Evolutionary conservation across 345 rosid genomes (phyloP).

Genomic region (Boechera retrofracta): DNA sequence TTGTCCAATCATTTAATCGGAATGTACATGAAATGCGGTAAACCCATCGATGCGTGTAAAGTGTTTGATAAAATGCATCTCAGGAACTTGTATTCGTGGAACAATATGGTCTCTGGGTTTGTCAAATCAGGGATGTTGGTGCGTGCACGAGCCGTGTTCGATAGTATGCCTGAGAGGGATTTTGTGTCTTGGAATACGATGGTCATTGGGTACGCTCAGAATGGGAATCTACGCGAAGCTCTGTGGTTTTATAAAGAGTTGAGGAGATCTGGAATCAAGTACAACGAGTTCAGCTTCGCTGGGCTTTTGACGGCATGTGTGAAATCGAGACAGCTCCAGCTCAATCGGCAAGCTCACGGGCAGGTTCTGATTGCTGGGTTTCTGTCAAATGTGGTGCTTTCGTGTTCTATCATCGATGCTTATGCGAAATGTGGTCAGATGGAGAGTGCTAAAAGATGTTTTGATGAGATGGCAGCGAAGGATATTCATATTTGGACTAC

Average conservation of each 20-base stretch:
- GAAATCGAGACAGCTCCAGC: constrained; percentile 51
- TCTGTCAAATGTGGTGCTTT: constrained; percentile 59
- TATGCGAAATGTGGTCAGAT: constrained; percentile 73
- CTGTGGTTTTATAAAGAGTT: constrained; percentile 60
- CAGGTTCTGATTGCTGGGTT: constrained; percentile 75
- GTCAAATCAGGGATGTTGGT: constrained; percentile 64
- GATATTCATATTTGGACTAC: constrained; percentile 78
- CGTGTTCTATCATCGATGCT: constrained; percentile 62
- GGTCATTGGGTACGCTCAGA: constrained; percentile 66
- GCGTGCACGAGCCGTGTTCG: constrained; percentile 67
- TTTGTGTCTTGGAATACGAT: constrained; percentile 83
- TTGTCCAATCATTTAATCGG: constrained; percentile 61
- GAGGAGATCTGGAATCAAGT: constrained; percentile 57
- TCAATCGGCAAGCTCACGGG: constrained; percentile 72
- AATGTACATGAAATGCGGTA: constrained; percentile 61
- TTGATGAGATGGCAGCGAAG: constrained; percentile 67
- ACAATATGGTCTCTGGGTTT: constrained; percentile 71
- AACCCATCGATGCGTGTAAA: constrained; percentile 53
- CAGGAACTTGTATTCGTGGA: constrained; percentile 74
- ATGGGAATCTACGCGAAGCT: constrained; percentile 52
- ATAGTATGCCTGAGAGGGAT: constrained; percentile 72
- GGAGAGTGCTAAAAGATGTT: constrained; percentile 58
- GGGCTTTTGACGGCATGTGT: constrained; percentile 72
- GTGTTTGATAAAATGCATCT: constrained; percentile 68
- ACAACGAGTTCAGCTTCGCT: constrained; percentile 67